Evolutionary conservation across 2,329 filamentous ascomycete species (phyloP), one percentile per base, ranked within the genome.

Genomic region (Simplicillium aogashimaense): DNA sequence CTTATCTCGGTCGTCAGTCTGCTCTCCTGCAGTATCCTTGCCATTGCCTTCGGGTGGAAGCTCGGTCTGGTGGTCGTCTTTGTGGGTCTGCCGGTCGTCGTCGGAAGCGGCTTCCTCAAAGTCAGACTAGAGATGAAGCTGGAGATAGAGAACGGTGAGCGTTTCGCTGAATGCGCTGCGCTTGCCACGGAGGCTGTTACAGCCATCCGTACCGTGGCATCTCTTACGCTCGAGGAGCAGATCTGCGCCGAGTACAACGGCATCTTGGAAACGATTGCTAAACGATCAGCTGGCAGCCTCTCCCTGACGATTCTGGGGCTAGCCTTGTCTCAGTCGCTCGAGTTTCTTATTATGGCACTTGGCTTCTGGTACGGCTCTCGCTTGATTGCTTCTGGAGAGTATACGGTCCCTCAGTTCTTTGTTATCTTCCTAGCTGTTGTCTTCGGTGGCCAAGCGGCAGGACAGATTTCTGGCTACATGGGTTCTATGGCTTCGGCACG

Each of bases 141-240:
- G n/a, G n/a, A n/a, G n/a, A n/a, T n/a, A n/a, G n/a, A n/a, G n/a
- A n/a, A n/a, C n/a, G n/a, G n/a, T n/a, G n/a, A n/a, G n/a, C n/a
- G n/a, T n/a, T n/a, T n/a, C n/a, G n/a, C n/a, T n/a, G n/a, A n/a
- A n/a, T n/a, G n/a, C n/a, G n/a, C n/a, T n/a, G n/a, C n/a, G n/a
- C n/a, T n/a, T n/a, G n/a, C n/a, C n/a, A n/a, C n/a, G n/a, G n/a
- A n/a, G n/a, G 76, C 80, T 50, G 72, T 79, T 7, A 65, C 68
- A 3, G 75, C 74, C 0, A 75, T 78, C 47, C 64, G 76, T 14
- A 80, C 76, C 0, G 76, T 80, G 3, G 61, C 72, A 0, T 66
- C 72, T 3, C 56, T 81, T 10, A 74, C 70, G 2, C 69, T 81
- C 60, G 76, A 81, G 49, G 60, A 72, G 39, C 60, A 61, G 35